These are phyloP conservation scores for Syncephalastrum racemosum DNA, from an alignment of 371 early-diverging fungal species.

Conservation along the genomic window DNA sequence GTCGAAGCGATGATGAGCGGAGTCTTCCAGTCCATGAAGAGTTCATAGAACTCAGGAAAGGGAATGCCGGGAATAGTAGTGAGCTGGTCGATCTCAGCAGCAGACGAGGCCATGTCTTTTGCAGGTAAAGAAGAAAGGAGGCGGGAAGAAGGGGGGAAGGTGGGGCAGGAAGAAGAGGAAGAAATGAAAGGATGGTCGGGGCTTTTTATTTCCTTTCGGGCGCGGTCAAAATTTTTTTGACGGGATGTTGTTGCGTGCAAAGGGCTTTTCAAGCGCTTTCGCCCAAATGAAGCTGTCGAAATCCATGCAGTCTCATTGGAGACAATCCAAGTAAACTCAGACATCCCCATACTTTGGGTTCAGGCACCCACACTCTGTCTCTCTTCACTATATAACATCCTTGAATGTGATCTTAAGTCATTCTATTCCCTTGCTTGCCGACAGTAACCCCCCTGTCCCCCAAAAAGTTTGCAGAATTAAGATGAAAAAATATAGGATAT, in stretches of 20 bases:
- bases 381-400: neutral
- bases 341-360: constrained; percentile 25
- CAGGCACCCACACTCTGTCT: neutral
- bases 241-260: neutral
- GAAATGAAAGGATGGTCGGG: constrained; percentile 11
- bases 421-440: too few species aligned
- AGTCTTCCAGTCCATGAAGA: constrained; percentile 76
- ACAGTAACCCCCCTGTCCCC: too few species aligned
- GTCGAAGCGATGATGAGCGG: constrained; percentile 61
- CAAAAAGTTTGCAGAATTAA: too few species aligned
- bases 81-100: constrained; percentile 31
- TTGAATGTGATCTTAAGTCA: neutral
- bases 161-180: constrained; percentile 12
- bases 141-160: constrained; percentile 4
- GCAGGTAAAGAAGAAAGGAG: neutral
- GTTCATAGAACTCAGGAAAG: constrained; percentile 62
- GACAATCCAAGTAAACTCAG: constrained; percentile 16
- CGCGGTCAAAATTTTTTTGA: constrained; percentile 1
- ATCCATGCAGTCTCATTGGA: too few species aligned
- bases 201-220: constrained; percentile 10
- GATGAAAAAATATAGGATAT: too few species aligned
- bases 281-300: too few species aligned
- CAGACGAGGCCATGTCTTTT: constrained; percentile 1
- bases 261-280: neutral
- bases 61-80: constrained; percentile 52